Evolutionary conservation across 202 grass and related monocot species (phyloP), one percentile per base, ranked within the genome.

Genomic region (Eragrostis tef): DNA sequence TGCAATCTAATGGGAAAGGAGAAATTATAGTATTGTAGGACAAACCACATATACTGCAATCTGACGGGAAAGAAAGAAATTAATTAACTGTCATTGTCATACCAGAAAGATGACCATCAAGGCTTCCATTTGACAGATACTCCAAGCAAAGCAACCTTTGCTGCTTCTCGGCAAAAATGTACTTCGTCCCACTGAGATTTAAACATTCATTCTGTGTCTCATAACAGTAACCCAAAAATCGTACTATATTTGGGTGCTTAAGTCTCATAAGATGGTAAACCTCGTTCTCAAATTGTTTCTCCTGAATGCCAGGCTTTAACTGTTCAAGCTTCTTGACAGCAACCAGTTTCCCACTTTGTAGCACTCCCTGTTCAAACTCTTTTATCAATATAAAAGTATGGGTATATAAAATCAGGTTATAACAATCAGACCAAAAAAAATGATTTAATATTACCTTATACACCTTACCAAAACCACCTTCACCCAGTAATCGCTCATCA

Each of bases 211-310:
- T 15, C 21, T 2, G 0, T 15, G 7, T 75, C 15, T 75, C 19
- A 75, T 58, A 56, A 58, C 52, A 75, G 12, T 75, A 75, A 0
- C 72, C 72, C 5, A 75, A 2, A 75, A 58, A 24, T 0, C 6
- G 31, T 9, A 74, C 31, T 14, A 74, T 43, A 4, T 74, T 57
- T 1, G 8, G 51, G 31, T 74, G 71, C 9, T 43, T 57, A 39
- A 74, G 29, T 6, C 11, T 74, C 16, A 57, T 74, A 24, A 59
- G 52, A 74, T 74, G 72, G 12, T 42, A 56, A 14, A 74, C 71
- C 71, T 74, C 71, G 57, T 74, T 74, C 11, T 57, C n/a, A 74
- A 74, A 74, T 22, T 74, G 52, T 11, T 6, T 42, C 19, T 59
- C 49, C 13, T 14, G 22, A 10, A 39, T 2, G 41, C 31, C 71